These are phyloP conservation scores for Podospora australis DNA, from an alignment of 495 filamentous ascomycete genomes.

Conservation along the genomic window DNA sequence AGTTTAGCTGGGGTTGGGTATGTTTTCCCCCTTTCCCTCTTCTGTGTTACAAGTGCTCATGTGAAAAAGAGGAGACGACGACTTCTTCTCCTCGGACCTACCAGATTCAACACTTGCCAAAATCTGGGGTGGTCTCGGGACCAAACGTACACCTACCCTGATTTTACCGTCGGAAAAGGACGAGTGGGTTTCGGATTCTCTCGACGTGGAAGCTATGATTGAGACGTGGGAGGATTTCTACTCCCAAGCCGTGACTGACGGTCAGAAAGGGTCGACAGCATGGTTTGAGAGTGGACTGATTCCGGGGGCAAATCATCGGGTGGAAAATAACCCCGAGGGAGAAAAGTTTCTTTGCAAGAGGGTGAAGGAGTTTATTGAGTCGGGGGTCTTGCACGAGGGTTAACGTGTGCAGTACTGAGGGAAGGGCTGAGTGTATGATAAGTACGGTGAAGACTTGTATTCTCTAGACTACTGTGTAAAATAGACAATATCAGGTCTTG, in stretches of 20 bases:
- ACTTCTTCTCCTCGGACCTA: conserved; percentile 82
- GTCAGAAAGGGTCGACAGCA: conserved; percentile 36
- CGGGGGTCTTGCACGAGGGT: too few relatives aligned
- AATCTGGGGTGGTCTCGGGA: conserved; percentile 57
- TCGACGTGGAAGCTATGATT: conserved; percentile 62
- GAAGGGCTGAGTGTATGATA: too few relatives aligned
- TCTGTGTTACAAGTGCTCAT: neutral
- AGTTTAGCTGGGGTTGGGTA: conserved; percentile 54
- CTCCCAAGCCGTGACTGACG: too few relatives aligned
- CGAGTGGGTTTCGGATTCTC: conserved; percentile 54
- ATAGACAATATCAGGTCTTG: too few relatives aligned
- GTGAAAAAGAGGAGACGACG: conserved; percentile 61
- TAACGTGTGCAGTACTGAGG: too few relatives aligned
- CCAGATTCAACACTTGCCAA: conserved; percentile 47
- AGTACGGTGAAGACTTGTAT: too few relatives aligned
- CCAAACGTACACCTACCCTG: conserved; percentile 54
- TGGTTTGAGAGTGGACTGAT: conserved; percentile 35
- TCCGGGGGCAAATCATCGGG: conserved; percentile 37
- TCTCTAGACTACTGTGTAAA: too few relatives aligned
- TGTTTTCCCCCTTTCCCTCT: conserved; percentile 15
- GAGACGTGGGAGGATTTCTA: conserved; percentile 49
- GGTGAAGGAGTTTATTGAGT: conserved; percentile 32
- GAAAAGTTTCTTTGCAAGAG: conserved; percentile 33
- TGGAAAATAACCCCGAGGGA: conserved; percentile 26
- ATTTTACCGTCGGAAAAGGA: conserved; percentile 68